phyloP scores from a whole-genome alignment of 495 filamentous ascomycete species.

The Cryomyces minteri region DNA sequence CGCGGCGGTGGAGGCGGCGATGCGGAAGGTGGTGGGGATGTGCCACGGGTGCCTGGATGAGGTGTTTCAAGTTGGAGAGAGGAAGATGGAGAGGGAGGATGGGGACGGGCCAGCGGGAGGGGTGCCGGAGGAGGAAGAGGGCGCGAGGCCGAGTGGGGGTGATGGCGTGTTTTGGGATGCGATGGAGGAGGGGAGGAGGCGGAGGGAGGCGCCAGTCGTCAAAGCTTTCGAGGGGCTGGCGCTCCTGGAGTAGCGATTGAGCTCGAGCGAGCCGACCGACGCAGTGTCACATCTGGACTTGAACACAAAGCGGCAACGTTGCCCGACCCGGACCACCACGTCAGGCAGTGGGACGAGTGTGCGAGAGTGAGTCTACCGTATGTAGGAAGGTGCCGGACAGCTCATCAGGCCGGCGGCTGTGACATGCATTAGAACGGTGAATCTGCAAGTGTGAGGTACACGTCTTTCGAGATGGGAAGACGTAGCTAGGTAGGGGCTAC shows the following conservation, averaged over 20 bases:
- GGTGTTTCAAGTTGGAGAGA: constrained; percentile 36
- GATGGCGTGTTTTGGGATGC: constrained; percentile 21
- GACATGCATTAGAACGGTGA: too few relatives aligned
- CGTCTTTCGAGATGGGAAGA: too few relatives aligned
- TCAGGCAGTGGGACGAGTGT: too few relatives aligned
- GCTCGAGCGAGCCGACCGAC: not conserved
- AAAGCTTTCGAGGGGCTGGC: constrained; percentile 15
- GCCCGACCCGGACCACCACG: too few relatives aligned
- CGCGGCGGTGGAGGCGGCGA: constrained; percentile 49
- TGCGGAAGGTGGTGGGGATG: constrained; percentile 50
- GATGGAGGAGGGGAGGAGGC: constrained; percentile 10
- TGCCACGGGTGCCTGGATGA: constrained; percentile 45
- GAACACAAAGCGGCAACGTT: too few relatives aligned
- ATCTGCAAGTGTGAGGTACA: too few relatives aligned
- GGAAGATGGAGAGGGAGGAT: not conserved
- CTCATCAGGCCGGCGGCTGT: too few relatives aligned
- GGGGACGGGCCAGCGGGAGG: not conserved
- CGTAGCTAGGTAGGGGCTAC: too few relatives aligned
- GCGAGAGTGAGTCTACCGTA: too few relatives aligned
- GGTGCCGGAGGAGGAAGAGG: constrained; percentile 11
- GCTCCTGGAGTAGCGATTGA: constrained; percentile 3
- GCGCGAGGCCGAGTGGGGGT: constrained; percentile 15
- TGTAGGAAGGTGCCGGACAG: too few relatives aligned
- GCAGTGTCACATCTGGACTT: too few relatives aligned
- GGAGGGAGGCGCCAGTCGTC: constrained; percentile 14